Evolutionary conservation across 2,329 filamentous ascomycete genomes (phyloP).

Genomic region (Arthrobotrys sinensis): DNA sequence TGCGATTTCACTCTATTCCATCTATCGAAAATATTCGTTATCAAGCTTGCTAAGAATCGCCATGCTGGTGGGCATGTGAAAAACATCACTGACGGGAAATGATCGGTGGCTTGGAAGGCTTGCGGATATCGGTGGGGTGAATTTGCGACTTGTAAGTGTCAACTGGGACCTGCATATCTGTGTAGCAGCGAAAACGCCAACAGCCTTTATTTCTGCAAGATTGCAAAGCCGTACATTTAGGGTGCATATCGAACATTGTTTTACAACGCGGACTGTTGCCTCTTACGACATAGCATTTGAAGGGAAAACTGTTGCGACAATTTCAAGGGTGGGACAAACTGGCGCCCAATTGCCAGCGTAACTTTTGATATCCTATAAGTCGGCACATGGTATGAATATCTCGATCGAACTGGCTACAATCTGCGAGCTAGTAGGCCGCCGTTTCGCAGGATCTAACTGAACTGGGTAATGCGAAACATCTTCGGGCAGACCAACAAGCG

Average conservation of each 20-base stretch:
- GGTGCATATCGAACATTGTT: background rate
- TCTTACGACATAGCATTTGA: background rate
- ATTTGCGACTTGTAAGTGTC: background rate
- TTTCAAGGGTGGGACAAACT: background rate
- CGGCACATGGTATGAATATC: constrained; percentile 19
- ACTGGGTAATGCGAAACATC: constrained; percentile 10
- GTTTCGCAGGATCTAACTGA: constrained; percentile 11
- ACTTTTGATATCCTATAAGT: constrained; percentile 1
- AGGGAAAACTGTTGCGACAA: background rate
- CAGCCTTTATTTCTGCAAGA: constrained; percentile 43
- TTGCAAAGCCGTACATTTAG: background rate
- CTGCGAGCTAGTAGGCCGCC: constrained; percentile 20
- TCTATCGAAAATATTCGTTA: constrained; percentile 10
- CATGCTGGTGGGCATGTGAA: background rate
- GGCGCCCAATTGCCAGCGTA: too few relatives aligned
- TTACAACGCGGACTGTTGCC: background rate
- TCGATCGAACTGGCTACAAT: constrained; percentile 33
- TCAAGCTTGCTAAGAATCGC: constrained; percentile 7
- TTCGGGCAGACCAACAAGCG: constrained; percentile 1
- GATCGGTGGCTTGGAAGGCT: constrained; percentile 20
- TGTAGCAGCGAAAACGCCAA: background rate
- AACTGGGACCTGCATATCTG: constrained; percentile 20
- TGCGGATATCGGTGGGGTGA: background rate
- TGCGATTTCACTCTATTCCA: background rate
- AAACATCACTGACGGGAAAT: background rate